Evolutionary conservation across 2,329 filamentous ascomycete species (phyloP), one percentile per base, ranked within the genome.

Genomic region (Elsinoe perseae): DNA sequence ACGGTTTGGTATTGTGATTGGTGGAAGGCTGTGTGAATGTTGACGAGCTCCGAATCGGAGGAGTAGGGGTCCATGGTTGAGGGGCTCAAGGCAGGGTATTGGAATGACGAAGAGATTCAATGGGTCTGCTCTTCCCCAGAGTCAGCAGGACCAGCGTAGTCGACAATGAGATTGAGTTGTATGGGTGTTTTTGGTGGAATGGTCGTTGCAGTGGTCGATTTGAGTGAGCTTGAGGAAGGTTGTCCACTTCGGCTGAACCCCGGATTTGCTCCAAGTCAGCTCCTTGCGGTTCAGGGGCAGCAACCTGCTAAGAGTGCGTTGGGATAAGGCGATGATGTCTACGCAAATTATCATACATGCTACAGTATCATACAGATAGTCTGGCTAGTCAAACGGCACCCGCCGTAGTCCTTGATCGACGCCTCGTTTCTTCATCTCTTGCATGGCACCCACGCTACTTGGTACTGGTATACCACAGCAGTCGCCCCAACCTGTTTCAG

Each of bases 401-500:
- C 88, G 80, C 61, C 89, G 80, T 63, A 95, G 69, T 14, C 75
- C 73, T 58, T 82, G 78, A 14, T 79, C 83, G 27, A 78, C 80
- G 63, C 77, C 78, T 56, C 78, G 78, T 75, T 95, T 97, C 76
- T 81, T 85, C 79, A 87, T 85, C 73, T 95, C 92, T 63, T 90
- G 85, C 12, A 89, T 89, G 0, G 93, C 95, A 25, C 91, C 95
- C 57, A 97, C 80, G 54, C 89, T 92, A 67, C 91, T 95, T 0
- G 93, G 95, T 14, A 98, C 93, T 65, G 95, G 92, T 71, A 98
- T 98, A 23, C 93, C 93, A 68, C 93, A 98, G 71, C 93, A 98
- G 70, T 98, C 93, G 4, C 92, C 92, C 88, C 93, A 98, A 43
- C 77, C 79, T 55, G 76, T 73, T 18, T 65, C 80, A 12, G 68